These are phyloP conservation scores for Hyaloscypha bicolor DNA, from an alignment of 495 filamentous ascomycete species.

Conservation along the genomic window DNA sequence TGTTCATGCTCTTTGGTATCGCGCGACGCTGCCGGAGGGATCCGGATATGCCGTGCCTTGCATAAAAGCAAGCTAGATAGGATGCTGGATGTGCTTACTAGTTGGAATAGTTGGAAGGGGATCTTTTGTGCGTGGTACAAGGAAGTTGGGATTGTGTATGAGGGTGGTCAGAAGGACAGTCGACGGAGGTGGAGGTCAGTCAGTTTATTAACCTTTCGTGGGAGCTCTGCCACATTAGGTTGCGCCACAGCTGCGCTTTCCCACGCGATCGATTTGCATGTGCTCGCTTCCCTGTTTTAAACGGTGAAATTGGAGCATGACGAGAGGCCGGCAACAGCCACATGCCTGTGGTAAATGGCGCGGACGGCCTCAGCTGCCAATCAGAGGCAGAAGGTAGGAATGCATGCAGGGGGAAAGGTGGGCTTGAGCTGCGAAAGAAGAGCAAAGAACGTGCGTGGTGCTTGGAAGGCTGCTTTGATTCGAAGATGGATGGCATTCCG, in stretches of 20 bases:
- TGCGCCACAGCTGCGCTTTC: slow-evolving; percentile 17
- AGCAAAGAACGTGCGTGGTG: not conserved
- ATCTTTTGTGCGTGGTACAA: not conserved
- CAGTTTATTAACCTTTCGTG: not conserved
- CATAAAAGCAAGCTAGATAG: not conserved
- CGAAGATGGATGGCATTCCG: not conserved
- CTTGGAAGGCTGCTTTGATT: not conserved
- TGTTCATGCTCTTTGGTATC: not conserved
- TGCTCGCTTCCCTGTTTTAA: slow-evolving; percentile 19
- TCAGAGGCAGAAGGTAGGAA: not conserved
- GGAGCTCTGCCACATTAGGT: not conserved
- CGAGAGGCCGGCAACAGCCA: not conserved
- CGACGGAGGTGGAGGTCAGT: slow-evolving; percentile 7
- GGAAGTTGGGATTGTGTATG: not conserved
- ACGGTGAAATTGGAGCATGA: not conserved
- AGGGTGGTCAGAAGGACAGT: slow-evolving; percentile 12
- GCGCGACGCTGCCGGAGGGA: not conserved
- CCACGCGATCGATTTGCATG: slow-evolving; percentile 15
- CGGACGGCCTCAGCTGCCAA: not conserved
- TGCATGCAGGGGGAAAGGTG: not conserved
- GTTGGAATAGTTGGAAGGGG: not conserved
- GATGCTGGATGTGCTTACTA: not conserved
- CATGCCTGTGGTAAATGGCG: not conserved
- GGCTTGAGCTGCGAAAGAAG: not conserved
- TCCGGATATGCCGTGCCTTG: not conserved